A percentile compares a stretch with the other conserved stretches of the same genome.
Evolutionary conservation across 805 yeast genomes (phyloP).

Genomic region (Teunomyces lycoperdinae): DNA sequence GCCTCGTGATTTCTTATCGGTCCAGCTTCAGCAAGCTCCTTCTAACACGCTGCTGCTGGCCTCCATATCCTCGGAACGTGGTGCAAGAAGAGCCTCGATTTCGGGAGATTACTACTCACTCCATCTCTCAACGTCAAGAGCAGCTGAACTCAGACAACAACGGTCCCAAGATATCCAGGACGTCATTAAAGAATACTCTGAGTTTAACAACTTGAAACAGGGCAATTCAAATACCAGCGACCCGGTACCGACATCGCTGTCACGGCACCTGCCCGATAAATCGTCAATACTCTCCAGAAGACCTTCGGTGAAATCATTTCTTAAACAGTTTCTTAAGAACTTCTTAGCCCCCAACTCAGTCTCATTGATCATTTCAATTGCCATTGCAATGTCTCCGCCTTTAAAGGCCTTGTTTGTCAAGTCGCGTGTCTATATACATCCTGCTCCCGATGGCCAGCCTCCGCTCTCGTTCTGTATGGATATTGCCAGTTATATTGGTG

Average conservation of each 20-base stretch:
- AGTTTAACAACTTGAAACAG: conserved; percentile 22
- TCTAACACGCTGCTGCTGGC: conserved; percentile 8
- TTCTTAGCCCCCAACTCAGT: conserved; percentile 70
- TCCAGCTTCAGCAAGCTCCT: conserved; percentile 5
- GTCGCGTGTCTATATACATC: conserved; percentile 47
- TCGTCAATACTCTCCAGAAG: background rate
- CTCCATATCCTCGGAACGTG: conserved; percentile 6
- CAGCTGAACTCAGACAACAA: conserved; percentile 22
- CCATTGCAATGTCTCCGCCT: conserved; percentile 85
- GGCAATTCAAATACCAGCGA: conserved; percentile 16
- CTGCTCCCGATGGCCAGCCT: conserved; percentile 84
- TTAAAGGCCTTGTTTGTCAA: conserved; percentile 49
- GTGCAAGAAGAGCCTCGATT: conserved; percentile 6
- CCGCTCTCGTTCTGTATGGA: conserved; percentile 86
- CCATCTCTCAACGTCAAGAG: conserved; percentile 15
- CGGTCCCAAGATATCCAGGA: conserved; percentile 35
- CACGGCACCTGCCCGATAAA: conserved; percentile 3
- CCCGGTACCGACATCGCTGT: conserved; percentile 9
- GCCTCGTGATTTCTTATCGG: conserved; percentile 12
- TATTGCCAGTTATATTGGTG: conserved; percentile 72
- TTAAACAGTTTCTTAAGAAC: conserved; percentile 34
- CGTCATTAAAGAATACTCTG: conserved; percentile 46
- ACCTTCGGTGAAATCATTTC: background rate
- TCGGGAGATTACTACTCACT: conserved; percentile 14
- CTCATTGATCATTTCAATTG: conserved; percentile 61